These are phyloP conservation scores for Achlya hypogyna DNA, from an alignment of 352 stramenopile species.

Conservation along the genomic window DNA sequence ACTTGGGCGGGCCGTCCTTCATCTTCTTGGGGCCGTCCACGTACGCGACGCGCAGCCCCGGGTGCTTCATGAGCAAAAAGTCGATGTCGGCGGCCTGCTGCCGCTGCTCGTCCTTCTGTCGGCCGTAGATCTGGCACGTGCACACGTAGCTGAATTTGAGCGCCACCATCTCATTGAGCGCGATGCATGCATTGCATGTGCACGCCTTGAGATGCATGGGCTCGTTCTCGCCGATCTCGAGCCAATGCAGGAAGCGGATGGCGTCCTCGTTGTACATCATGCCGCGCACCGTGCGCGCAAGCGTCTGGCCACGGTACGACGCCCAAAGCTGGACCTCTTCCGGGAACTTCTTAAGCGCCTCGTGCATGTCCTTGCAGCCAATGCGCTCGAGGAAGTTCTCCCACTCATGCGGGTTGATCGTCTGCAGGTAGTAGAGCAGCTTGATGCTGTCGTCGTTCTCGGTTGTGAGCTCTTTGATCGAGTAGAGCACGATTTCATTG, in stretches of 20 bases:
- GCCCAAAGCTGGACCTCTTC: constrained; percentile 21
- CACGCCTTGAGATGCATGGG: constrained; percentile 9
- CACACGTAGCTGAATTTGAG: constrained; percentile 17
- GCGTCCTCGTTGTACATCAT: constrained; percentile 19
- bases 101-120: constrained; percentile 16
- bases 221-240: constrained; percentile 18
- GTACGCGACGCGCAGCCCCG: constrained; percentile 6
- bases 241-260: constrained; percentile 15
- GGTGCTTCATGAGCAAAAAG: constrained; percentile 8
- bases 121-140: constrained; percentile 8
- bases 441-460: constrained; percentile 17
- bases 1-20: constrained; percentile 17
- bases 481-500: constrained; percentile 19
- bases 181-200: not conserved
- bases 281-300: constrained; percentile 12
- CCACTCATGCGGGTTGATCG: constrained; percentile 15
- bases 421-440: constrained; percentile 18
- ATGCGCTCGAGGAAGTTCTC: constrained; percentile 18
- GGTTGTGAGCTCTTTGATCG: constrained; percentile 12
- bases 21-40: constrained; percentile 18
- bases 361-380: constrained; percentile 12
- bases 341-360: constrained; percentile 13
- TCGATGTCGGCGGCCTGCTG: constrained; percentile 17
- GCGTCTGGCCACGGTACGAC: constrained; percentile 16
- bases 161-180: constrained; percentile 15